These are phyloP conservation scores for Teunomyces atbi DNA, from an alignment of 805 yeast species.

Conservation along the genomic window DNA sequence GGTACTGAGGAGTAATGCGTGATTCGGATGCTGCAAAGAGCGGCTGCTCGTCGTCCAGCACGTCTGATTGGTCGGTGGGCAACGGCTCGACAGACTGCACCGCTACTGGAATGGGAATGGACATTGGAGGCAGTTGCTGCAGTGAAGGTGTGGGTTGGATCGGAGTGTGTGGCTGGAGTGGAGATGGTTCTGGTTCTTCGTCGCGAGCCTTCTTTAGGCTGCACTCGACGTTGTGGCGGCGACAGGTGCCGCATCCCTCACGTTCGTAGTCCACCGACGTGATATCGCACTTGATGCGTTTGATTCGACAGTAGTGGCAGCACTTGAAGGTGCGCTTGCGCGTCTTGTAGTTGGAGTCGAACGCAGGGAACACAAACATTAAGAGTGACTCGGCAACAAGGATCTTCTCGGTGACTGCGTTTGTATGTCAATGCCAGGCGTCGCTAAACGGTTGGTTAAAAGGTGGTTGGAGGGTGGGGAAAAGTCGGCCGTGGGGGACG, in stretches of 20 bases:
- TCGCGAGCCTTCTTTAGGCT: slow-evolving; percentile 6
- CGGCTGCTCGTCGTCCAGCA: slow-evolving; percentile 1
- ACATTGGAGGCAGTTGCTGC: no score
- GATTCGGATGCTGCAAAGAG: neutral
- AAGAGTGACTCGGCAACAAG: neutral
- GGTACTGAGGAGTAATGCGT: slow-evolving; percentile 17
- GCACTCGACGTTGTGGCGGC: slow-evolving; percentile 19
- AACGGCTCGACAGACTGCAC: neutral
- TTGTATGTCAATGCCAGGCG: neutral
- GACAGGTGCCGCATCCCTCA: slow-evolving; percentile 30
- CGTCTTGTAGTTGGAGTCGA: slow-evolving; percentile 31
- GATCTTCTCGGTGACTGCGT: neutral
- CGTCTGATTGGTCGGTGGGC: neutral
- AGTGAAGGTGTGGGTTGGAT: neutral
- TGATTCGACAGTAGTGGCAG: slow-evolving; percentile 29
- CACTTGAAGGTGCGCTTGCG: slow-evolving; percentile 35
- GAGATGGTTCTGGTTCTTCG: neutral
- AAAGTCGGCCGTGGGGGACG: neutral
- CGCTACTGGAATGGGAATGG: no score
- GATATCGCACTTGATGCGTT: slow-evolving; percentile 28
- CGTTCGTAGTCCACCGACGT: slow-evolving; percentile 23
- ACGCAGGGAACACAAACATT: slow-evolving; percentile 39
- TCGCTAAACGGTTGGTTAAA: neutral
- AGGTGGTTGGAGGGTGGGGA: neutral
- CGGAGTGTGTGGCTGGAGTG: neutral